These are phyloP conservation scores for Alternaria sp. DNA, from an alignment of 2,329 filamentous ascomycete species.

Conservation along the genomic window DNA sequence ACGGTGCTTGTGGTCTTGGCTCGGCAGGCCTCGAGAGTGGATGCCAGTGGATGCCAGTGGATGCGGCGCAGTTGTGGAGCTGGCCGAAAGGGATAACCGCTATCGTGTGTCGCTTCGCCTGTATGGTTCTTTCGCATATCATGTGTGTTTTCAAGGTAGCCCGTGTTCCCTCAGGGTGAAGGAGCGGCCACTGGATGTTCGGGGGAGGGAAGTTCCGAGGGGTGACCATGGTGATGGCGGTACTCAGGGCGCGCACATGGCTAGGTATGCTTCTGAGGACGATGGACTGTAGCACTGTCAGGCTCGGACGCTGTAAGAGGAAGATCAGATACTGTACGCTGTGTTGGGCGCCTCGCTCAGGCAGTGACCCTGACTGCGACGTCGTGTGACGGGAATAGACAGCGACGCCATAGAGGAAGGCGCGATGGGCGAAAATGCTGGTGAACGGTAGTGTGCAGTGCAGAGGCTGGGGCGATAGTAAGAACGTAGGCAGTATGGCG, in stretches of 20 bases:
- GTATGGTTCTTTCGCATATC: neutral
- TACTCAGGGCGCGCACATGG: neutral
- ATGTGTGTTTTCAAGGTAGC: neutral
- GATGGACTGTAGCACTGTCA: conserved; percentile 6
- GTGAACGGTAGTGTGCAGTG: neutral
- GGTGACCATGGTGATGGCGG: neutral
- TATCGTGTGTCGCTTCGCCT: neutral
- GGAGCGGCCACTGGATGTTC: neutral
- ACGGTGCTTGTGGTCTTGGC: neutral
- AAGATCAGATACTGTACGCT: conserved; percentile 3
- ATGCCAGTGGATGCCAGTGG: neutral
- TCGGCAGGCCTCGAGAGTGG: neutral
- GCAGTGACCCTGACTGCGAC: conserved; percentile 3
- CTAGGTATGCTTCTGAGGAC: neutral
- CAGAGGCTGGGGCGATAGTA: neutral
- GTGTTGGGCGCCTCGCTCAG: neutral
- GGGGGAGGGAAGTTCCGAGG: neutral
- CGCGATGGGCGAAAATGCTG: conserved; percentile 1
- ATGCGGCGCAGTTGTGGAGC: neutral
- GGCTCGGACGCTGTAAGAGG: neutral
- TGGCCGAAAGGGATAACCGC: neutral
- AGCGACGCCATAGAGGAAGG: conserved; percentile 3
- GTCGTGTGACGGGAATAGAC: conserved; percentile 11
- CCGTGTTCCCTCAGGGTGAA: neutral
- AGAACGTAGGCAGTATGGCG: neutral